Conservation (phyloP, 2,329 filamentous ascomycete species). For the Chalaropsis ovoidea region DNA sequence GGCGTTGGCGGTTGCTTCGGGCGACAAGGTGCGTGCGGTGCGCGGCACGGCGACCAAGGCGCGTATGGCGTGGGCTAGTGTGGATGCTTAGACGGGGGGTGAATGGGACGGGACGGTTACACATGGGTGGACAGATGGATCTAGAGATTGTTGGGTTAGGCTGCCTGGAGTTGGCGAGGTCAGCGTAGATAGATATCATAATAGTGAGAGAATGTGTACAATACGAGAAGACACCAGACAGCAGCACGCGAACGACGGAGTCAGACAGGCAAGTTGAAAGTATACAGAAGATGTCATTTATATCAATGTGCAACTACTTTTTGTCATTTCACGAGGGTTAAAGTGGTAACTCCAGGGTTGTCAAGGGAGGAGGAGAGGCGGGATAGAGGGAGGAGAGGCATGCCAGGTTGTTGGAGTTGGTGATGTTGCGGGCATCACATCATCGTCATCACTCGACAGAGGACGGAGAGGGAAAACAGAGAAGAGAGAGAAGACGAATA, state of each 20-base stretch:
- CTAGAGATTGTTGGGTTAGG: background rate
- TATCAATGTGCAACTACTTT: background rate
- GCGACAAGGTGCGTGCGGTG: slow-evolving; percentile 45
- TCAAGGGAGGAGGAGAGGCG: background rate
- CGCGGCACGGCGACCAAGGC: slow-evolving; percentile 42
- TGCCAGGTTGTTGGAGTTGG: background rate
- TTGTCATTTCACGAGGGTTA: background rate
- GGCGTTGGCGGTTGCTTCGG: slow-evolving; percentile 43
- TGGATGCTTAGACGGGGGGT: slow-evolving; percentile 28
- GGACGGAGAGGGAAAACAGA: slow-evolving; percentile 15
- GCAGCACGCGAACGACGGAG: no score
- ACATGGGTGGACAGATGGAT: background rate
- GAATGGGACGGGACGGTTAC: slow-evolving; percentile 26
- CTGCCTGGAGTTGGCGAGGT: no score
- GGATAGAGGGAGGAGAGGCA: background rate
- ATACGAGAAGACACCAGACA: no score
- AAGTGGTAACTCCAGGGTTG: background rate
- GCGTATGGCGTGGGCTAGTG: slow-evolving; percentile 40
- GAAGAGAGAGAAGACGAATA: slow-evolving; percentile 21
- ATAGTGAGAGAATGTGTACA: no score
- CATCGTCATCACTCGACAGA: slow-evolving; percentile 1
- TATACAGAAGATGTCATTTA: no score
- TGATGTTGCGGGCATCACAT: background rate
- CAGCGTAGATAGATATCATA: no score
- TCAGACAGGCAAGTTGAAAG: no score